Percentiles rank a stretch among this genome's conserved stretches.
phyloP scores from a whole-genome alignment of 2,329 filamentous ascomycete species.

The Ascocoryne sarcoides region DNA sequence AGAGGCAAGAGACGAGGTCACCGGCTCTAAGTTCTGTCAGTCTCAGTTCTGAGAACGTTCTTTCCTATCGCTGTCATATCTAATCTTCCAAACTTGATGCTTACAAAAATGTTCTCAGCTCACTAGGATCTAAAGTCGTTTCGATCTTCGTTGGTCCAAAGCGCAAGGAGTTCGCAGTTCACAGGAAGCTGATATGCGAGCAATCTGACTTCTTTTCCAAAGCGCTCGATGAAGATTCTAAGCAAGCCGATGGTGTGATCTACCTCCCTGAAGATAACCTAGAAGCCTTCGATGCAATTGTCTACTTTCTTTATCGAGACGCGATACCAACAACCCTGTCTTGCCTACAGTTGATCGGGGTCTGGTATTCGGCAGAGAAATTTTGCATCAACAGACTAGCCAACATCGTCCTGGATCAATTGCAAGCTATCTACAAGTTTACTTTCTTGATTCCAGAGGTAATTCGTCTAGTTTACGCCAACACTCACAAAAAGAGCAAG shows the following conservation, averaged over 20 bases:
- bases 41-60: no score
- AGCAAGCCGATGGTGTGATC: slow-evolving; percentile 2
- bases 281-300: not conserved
- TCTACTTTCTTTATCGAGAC: not conserved
- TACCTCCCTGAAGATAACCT: not conserved
- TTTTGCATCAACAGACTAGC: slow-evolving; percentile 1
- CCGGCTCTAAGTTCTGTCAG: no score
- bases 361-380: not conserved
- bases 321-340: not conserved
- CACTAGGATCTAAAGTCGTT: not conserved
- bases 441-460: not conserved
- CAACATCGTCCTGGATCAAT: slow-evolving; percentile 1
- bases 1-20: no score
- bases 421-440: slow-evolving; percentile 1
- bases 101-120: no score
- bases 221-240: slow-evolving; percentile 5
- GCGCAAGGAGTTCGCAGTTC: slow-evolving; percentile 6
- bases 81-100: no score
- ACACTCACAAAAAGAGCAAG: not conserved
- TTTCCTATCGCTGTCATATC: no score
- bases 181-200: slow-evolving; percentile 12
- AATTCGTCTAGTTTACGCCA: not conserved
- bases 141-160: slow-evolving; percentile 3
- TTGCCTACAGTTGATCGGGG: not conserved
- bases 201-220: slow-evolving; percentile 11